These are phyloP conservation scores for Cymodocea nodosa DNA, from an alignment of 116 monocot species.

Conservation along the genomic window DNA sequence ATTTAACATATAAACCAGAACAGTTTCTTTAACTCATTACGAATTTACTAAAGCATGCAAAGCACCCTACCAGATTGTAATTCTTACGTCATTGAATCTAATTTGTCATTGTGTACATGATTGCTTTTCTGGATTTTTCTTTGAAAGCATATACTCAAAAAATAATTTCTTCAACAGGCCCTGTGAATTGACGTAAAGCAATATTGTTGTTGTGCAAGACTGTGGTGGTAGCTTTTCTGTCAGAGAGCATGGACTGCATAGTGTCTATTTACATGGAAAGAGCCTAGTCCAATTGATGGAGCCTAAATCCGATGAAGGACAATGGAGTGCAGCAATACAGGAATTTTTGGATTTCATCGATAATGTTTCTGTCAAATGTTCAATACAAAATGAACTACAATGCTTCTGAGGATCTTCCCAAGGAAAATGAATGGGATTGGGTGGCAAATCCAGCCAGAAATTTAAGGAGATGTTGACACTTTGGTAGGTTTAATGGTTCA, in stretches of 20 bases:
- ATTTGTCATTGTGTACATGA: not conserved
- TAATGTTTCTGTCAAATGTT: conserved; percentile 18
- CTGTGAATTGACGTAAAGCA: not conserved
- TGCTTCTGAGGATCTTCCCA: conserved; percentile 39
- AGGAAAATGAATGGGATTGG: conserved; percentile 63
- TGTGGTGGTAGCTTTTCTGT: not conserved
- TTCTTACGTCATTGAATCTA: too few species aligned
- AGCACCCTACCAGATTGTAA: too few species aligned
- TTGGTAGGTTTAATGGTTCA: too few species aligned
- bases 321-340: conserved; percentile 36
- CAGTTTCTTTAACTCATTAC: too few species aligned
- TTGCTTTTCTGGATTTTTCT: not conserved
- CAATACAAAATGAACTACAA: conserved; percentile 20
- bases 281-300: conserved; percentile 4
- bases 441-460: too few species aligned
- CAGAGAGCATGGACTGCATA: not conserved
- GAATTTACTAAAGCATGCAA: too few species aligned
- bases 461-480: too few species aligned
- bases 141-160: not conserved
- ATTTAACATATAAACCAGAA: too few species aligned
- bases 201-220: not conserved
- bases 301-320: conserved; percentile 15
- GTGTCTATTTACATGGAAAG: conserved; percentile 1
- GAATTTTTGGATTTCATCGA: conserved; percentile 29
- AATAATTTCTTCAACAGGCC: not conserved